Base-by-base conservation (phyloP, 2,329 filamentous ascomycete genomes). In the Lasiodiplodia sp. region DNA sequence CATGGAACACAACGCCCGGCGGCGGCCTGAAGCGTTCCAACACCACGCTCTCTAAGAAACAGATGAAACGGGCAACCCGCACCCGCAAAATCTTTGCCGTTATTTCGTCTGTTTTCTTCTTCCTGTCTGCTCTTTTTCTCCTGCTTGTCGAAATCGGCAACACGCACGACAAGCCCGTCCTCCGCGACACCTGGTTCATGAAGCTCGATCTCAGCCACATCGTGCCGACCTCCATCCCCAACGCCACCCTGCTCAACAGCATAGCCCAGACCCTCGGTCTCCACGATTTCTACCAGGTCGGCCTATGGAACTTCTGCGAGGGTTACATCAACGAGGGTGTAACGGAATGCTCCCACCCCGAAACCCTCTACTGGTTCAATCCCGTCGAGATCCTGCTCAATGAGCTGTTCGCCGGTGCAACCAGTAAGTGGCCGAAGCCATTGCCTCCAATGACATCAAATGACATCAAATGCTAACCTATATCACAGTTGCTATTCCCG, bases 211-310 rank as follows among this genome's bases (percentile, higher is more conserved):
- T 97, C 60, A 88, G 92, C 73, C 87, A 96, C 75, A 91, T 97
- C 77, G 90, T 97, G 68, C 91, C 92, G 0, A 83, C 88, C 40
- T 88, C 87, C 5, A 87, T 92, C 18, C 90, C 91, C 52, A 91
- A 94, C 77, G 88, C 89, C 11, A 82, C 86, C 28, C 85, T 97
- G 56, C 91, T 97, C 80, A 97, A 97, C 83, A 93, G 90, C 56
- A 94, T 97, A 72, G 93, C 94, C 4, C 90, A 92, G 64, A 92
- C 91, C 25, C 84, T 97, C 66, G 95, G 94, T 37, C 85, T 97
- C 60, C 93, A 97, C 78, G 95, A 97, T 80, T 97, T 97, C 81
- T 97, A 97, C 80, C 92, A 94, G 75, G 92, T 97, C 34, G 94
- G 94, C 6, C 82, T 97, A 51, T 98, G 95, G 95, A 91, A 90